phyloP scores from a whole-genome alignment of 306 rosid species.

The Ceratonia siliqua region DNA sequence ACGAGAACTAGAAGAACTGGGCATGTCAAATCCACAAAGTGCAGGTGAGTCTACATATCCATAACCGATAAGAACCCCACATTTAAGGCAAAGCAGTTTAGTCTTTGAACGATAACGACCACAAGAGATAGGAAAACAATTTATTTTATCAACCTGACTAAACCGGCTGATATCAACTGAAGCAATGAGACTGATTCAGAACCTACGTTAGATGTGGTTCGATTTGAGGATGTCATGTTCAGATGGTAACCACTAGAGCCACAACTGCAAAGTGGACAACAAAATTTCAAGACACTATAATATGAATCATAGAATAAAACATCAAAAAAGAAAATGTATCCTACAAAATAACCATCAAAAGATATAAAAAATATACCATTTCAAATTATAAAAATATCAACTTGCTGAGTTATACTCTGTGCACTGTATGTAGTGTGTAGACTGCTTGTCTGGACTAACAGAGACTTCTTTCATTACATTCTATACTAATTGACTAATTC shows the following conservation, averaged over 20 bases:
- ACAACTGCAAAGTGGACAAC: constrained; percentile 48
- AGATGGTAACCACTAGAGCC: constrained; percentile 74
- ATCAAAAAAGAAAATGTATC: not conserved
- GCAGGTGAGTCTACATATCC: constrained; percentile 54
- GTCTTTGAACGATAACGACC: constrained; percentile 52
- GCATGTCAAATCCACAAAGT: constrained; percentile 55
- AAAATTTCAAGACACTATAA: constrained; percentile 28
- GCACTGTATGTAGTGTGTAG: too few relatives aligned
- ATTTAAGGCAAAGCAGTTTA: constrained; percentile 60
- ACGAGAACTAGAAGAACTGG: constrained; percentile 47
- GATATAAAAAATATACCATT: not conserved
- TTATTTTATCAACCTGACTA: too few relatives aligned
- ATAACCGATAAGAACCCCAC: constrained; percentile 66
- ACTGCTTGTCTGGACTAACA: not conserved
- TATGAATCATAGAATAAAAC: constrained; percentile 16
- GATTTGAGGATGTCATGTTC: constrained; percentile 58
- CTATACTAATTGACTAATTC: not conserved
- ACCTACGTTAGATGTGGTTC: constrained; percentile 60
- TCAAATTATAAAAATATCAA: constrained; percentile 9
- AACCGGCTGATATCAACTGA: constrained; percentile 64
- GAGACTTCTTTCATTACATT: not conserved
- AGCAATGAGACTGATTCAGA: constrained; percentile 53
- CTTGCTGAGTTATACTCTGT: not conserved
- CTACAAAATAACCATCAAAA: constrained; percentile 1
- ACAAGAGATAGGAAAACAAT: constrained; percentile 56